Conservation (phyloP, 2,329 filamentous ascomycete species). For the Xylaria sp. region DNA sequence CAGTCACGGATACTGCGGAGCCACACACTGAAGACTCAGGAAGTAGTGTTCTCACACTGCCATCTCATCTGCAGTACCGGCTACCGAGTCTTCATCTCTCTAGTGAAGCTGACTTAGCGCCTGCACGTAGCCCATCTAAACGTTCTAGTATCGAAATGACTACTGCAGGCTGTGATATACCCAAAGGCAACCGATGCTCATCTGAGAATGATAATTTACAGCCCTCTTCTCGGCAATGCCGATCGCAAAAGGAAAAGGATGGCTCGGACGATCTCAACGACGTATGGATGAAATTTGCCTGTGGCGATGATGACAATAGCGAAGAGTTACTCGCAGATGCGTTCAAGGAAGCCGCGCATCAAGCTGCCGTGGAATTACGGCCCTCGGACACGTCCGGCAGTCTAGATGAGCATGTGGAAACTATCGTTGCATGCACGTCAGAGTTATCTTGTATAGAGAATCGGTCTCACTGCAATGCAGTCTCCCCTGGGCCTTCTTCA, state of each 20-base stretch:
- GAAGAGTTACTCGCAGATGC: conserved; percentile 42
- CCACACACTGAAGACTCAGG: conserved; percentile 8
- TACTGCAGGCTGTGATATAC: background rate
- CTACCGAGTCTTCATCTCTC: conserved; percentile 41
- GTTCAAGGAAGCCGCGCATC: conserved; percentile 45
- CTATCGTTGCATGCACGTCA: conserved; percentile 32
- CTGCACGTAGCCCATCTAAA: background rate
- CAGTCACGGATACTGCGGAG: conserved; percentile 9
- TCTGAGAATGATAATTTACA: background rate
- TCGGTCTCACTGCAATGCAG: conserved; percentile 5
- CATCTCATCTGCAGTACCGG: conserved; percentile 42
- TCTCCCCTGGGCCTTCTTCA: conserved; percentile 18
- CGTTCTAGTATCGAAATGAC: background rate
- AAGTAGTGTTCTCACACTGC: conserved; percentile 34
- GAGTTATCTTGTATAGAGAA: conserved; percentile 3
- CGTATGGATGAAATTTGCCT: conserved; percentile 49
- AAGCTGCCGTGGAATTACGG: conserved; percentile 44
- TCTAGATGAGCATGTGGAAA: conserved; percentile 25
- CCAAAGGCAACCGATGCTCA: background rate
- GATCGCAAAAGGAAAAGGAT: conserved; percentile 8
- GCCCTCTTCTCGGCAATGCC: conserved; percentile 15
- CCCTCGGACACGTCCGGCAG: conserved; percentile 41
- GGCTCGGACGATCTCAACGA: conserved; percentile 26
- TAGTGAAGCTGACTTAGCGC: conserved; percentile 30
- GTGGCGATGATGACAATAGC: conserved; percentile 41